Evolutionary conservation across 2,329 filamentous ascomycete genomes (phyloP).

Genomic region (Sporothrix brasiliensis): DNA sequence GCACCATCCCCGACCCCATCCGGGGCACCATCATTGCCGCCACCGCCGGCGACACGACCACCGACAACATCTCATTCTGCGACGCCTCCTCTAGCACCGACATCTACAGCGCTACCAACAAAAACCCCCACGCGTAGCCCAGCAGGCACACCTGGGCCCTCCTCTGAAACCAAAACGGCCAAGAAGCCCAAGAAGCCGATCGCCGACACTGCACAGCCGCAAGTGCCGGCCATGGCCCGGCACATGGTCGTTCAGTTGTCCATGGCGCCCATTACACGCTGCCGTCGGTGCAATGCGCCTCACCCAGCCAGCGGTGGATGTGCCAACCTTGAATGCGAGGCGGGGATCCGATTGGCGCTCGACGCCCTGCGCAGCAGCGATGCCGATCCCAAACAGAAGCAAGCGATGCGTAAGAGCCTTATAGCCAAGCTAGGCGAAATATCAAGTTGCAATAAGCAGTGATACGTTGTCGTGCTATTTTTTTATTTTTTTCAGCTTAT

Average conservation of each 20-base stretch:
- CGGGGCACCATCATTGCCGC: neutral
- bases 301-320: constrained; percentile 28
- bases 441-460: neutral
- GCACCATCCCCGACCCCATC: too few species aligned
- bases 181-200: neutral
- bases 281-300: constrained; percentile 29
- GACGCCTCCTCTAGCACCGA: neutral
- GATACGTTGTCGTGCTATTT: neutral
- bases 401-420: constrained; percentile 25
- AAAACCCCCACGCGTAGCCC: neutral
- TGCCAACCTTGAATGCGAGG: constrained; percentile 31
- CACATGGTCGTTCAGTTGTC: constrained; percentile 28
- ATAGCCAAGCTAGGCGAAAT: constrained; percentile 24
- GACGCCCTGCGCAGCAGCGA: constrained; percentile 31
- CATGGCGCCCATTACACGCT: constrained; percentile 19
- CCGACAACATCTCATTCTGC: neutral
- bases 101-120: neutral
- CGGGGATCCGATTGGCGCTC: constrained; percentile 34
- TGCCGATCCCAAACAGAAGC: constrained; percentile 1
- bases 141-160: neutral
- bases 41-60: neutral
- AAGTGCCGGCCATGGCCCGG: constrained; percentile 14
- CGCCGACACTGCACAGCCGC: neutral
- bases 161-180: neutral
- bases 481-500: neutral